phyloP scores from a whole-genome alignment of 2,329 filamentous ascomycete genomes.

The Apiospora sp. region DNA sequence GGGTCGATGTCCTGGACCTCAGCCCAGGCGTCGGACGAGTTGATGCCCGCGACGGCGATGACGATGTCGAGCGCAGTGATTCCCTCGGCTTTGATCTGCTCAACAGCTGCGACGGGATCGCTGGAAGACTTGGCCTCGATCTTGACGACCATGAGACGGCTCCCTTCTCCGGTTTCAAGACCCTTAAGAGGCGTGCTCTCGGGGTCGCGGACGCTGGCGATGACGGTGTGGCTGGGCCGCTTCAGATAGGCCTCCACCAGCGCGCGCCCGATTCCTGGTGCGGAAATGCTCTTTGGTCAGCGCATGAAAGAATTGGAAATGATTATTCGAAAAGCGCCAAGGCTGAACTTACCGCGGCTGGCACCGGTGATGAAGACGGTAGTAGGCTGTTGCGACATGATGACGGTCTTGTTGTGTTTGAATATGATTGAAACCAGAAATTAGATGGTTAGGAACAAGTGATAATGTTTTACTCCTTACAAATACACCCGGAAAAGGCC shows the following conservation, averaged over 20 bases:
- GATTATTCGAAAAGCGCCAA: background rate
- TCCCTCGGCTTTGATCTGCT: background rate
- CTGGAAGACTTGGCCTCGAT: background rate
- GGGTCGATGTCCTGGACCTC: conserved; percentile 28
- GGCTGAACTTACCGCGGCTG: conserved; percentile 33
- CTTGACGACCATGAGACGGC: background rate
- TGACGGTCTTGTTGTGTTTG: background rate
- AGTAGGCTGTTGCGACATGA: background rate
- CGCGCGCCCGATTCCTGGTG: conserved; percentile 33
- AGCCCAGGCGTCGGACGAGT: conserved; percentile 27
- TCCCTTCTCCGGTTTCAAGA: background rate
- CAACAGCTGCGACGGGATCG: background rate
- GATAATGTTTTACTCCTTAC: no score
- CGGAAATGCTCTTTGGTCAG: background rate
- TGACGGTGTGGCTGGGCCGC: background rate
- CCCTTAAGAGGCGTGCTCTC: background rate
- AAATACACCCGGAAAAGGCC: no score
- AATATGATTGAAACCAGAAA: no score
- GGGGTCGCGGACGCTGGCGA: conserved; percentile 3
- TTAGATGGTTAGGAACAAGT: no score
- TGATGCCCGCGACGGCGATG: background rate
- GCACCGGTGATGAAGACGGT: conserved; percentile 29
- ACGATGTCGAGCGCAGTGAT: background rate
- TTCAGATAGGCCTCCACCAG: conserved; percentile 29
- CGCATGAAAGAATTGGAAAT: no score